Conservation (phyloP, 2,329 filamentous ascomycete genomes). For the Bimuria novae-zelandiae region DNA sequence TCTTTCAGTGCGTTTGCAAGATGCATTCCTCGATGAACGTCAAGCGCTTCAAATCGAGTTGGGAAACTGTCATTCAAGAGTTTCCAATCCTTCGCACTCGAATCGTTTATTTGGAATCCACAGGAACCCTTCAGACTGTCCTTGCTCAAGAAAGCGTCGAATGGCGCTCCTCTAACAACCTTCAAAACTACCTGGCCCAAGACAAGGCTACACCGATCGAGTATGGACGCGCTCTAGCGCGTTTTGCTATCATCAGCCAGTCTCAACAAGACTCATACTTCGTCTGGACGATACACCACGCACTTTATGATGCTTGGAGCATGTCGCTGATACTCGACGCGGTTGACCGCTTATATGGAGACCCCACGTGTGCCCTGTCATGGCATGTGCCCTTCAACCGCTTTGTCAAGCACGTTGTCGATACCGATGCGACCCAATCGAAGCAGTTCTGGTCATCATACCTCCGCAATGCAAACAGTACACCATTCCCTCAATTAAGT, state of each 20-base stretch:
- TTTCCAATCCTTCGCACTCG: conserved; percentile 53
- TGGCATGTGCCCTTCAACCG: background rate
- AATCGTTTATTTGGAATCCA: background rate
- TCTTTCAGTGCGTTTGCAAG: conserved; percentile 52
- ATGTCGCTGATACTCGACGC: background rate
- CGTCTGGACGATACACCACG: conserved; percentile 3
- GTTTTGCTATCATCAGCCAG: conserved; percentile 4
- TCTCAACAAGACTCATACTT: background rate
- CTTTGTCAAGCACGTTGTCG: background rate
- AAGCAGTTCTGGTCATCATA: background rate
- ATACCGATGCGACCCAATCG: background rate
- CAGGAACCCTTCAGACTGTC: conserved; percentile 3
- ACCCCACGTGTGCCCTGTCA: background rate
- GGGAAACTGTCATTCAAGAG: conserved; percentile 46
- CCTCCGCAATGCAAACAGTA: background rate
- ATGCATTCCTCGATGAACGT: conserved; percentile 5
- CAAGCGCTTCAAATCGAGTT: conserved; percentile 46
- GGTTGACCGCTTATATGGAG: background rate
- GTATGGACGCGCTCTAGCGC: conserved; percentile 2
- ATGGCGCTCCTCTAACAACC: background rate
- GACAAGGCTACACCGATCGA: background rate
- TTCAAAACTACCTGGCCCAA: background rate
- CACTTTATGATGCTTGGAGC: conserved; percentile 2
- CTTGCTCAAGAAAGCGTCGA: conserved; percentile 4
- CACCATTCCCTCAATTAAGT: background rate